Evolutionary conservation across 768 basidiomycete genomes (phyloP), one percentile per base, ranked within the genome.

Genomic region (Myochromella boudieri): DNA sequence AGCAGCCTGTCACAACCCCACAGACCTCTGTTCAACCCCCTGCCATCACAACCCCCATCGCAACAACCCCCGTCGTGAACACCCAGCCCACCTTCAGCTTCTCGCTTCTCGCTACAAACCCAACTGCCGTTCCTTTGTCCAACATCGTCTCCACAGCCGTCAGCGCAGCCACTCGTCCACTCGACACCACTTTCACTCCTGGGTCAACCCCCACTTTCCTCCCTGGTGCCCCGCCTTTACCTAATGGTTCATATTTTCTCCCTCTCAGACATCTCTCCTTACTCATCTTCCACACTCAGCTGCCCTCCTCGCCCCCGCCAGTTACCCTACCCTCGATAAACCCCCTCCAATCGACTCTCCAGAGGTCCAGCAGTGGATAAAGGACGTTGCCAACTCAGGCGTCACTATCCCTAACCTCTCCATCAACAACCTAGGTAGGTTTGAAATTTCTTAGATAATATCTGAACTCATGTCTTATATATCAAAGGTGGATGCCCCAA

Each of bases 311-410:
- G 57, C 59, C 25, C 77, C 82, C 2, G 54, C 78, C 14, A 76
- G 77, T 49, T 91, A 87, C 60, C 89, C 89, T 3, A 28, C 76
- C 0, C 68, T 88, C n/a, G 89, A 91, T 65, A 64, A 59, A 21
- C 58, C 70, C 2, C 86, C 87, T 24, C 75, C 82, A 5, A 74
- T 68, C 3, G 78, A 85, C 64, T 80, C 80, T 4, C 70, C 78
- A 15, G 65, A 84, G 52, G 87, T 91, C 7, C 68, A 78, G 53
- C 74, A 80, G 58, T 91, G 89, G 89, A 81, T 84, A n/a, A 41
- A 71, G 44, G 79, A 85, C 11, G 81, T 90, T 20, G 38, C 57
- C 4, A 65, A 68, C 34, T 78, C 81, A 8, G 83, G 84, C 28
- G 55, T 87, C 29, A 36, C 58, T 2, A 84, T 89, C 56, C 87